A percentile compares a stretch with the other conserved stretches of the same genome.
These are phyloP conservation scores for Drosera capensis DNA, from an alignment of 148 eudicot genomes.

Conservation along the genomic window DNA sequence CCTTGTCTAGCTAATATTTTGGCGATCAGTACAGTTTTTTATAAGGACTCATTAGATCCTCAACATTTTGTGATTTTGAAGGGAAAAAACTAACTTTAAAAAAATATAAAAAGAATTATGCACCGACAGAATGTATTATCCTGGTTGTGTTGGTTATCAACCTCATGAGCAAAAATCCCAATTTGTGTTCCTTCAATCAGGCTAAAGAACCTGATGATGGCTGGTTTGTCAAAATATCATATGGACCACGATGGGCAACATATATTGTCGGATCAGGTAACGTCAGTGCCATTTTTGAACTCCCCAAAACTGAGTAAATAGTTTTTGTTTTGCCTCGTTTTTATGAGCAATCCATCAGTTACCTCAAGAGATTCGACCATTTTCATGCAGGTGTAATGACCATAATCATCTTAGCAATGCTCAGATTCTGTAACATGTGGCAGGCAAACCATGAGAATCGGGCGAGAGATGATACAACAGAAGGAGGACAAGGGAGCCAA, in stretches of 20 bases:
- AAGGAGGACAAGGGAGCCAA: constrained; percentile 26
- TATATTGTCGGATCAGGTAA: constrained; percentile 61
- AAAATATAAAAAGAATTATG: no score
- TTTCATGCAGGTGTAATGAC: constrained; percentile 21
- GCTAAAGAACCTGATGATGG: constrained; percentile 14
- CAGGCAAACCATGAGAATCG: constrained; percentile 18
- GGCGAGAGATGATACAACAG: constrained; percentile 19
- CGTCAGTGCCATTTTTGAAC: not conserved
- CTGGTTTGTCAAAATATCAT: constrained; percentile 43
- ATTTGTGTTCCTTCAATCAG: constrained; percentile 12
- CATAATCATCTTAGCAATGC: constrained; percentile 13
- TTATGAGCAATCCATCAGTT: constrained; percentile 17
- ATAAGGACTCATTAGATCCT: no score
- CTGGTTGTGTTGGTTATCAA: not conserved
- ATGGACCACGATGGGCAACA: constrained; percentile 69
- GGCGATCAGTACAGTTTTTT: no score
- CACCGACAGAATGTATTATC: not conserved
- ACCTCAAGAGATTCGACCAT: not conserved
- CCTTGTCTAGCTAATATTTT: not conserved
- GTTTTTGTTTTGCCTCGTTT: constrained; percentile 3
- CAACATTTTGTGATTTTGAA: no score
- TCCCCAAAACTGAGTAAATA: not conserved
- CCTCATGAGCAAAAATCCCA: not conserved
- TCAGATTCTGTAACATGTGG: constrained; percentile 17
- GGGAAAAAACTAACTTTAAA: no score